These are phyloP conservation scores for Aspergillus uvarum DNA, from an alignment of 2,329 filamentous ascomycete species.

Conservation along the genomic window DNA sequence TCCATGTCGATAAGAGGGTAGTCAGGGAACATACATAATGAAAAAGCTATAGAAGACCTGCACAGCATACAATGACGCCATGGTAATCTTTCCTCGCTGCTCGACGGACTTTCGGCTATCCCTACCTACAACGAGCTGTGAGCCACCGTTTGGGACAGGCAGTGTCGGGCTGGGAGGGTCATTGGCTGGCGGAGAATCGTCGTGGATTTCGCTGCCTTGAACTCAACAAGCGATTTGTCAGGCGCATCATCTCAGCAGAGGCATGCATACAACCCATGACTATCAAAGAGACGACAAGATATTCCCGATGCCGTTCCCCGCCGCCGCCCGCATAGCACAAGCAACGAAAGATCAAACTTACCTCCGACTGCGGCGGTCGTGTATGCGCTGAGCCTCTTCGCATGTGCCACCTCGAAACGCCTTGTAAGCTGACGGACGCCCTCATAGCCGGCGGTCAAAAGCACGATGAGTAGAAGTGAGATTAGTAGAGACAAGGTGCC, in stretches of 20 bases:
- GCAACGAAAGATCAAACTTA: slow-evolving; percentile 28
- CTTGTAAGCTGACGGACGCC: slow-evolving; percentile 74
- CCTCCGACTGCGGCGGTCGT: slow-evolving; percentile 32
- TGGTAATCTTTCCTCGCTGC: slow-evolving; percentile 71
- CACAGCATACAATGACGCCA: slow-evolving; percentile 79
- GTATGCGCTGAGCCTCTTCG: slow-evolving; percentile 52
- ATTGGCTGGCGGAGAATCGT: slow-evolving; percentile 29
- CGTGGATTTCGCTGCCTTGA: slow-evolving; percentile 39
- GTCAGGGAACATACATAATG: slow-evolving; percentile 76
- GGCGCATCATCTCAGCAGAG: slow-evolving; percentile 24
- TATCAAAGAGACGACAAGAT: slow-evolving; percentile 5
- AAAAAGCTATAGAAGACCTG: slow-evolving; percentile 99
- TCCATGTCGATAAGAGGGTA: not conserved
- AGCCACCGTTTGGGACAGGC: slow-evolving; percentile 55
- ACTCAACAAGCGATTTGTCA: slow-evolving; percentile 15
- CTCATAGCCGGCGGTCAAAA: slow-evolving; percentile 90
- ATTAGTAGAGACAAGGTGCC: slow-evolving; percentile 71
- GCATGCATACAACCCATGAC: slow-evolving; percentile 5
- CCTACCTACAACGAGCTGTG: slow-evolving; percentile 74
- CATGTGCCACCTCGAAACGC: slow-evolving; percentile 65
- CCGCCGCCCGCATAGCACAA: slow-evolving; percentile 8
- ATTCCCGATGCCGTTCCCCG: slow-evolving; percentile 1
- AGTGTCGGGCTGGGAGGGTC: slow-evolving; percentile 19
- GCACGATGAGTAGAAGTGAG: slow-evolving; percentile 78
- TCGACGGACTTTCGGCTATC: slow-evolving; percentile 59